Evolutionary conservation across 257 asterid species (phyloP).

Genomic region (Solanum medicagineum): DNA sequence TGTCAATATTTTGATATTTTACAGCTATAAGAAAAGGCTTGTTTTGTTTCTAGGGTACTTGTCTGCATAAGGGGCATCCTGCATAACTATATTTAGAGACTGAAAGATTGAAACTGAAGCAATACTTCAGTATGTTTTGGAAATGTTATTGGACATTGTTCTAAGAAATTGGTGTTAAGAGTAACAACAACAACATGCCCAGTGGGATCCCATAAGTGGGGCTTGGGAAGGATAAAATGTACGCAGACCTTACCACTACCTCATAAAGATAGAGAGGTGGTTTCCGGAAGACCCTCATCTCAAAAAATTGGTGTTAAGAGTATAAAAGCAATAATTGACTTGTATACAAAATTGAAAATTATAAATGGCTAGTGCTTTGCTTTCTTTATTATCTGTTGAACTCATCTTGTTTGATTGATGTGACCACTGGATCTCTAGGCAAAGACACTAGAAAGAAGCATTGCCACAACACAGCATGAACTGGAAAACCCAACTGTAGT

Average conservation of each 20-base stretch:
- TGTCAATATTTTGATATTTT: neutral
- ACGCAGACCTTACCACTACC: too few species aligned
- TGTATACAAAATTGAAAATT: too few species aligned
- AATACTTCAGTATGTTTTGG: neutral
- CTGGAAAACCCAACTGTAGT: conserved; percentile 66
- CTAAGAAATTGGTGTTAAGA: neutral
- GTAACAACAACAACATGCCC: too few species aligned
- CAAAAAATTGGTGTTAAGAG: neutral
- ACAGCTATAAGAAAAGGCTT: neutral
- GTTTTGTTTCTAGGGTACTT: neutral
- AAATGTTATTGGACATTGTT: neutral
- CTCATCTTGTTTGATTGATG: neutral
- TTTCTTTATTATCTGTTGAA: neutral
- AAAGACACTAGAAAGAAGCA: conserved; percentile 58
- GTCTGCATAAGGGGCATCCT: neutral
- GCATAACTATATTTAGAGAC: neutral
- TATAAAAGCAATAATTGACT: neutral
- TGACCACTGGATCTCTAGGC: conserved; percentile 27
- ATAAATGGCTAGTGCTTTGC: neutral
- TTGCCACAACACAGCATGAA: conserved; percentile 48
- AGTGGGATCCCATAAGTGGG: too few species aligned
- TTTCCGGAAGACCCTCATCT: too few species aligned
- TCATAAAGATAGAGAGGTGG: too few species aligned
- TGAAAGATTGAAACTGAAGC: neutral
- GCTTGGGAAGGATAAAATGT: too few species aligned